Percentiles rank a stretch among this genome's conserved stretches.
These are phyloP conservation scores for Naumovozyma castellii DNA, from an alignment of 805 yeast species.

Conservation along the genomic window DNA sequence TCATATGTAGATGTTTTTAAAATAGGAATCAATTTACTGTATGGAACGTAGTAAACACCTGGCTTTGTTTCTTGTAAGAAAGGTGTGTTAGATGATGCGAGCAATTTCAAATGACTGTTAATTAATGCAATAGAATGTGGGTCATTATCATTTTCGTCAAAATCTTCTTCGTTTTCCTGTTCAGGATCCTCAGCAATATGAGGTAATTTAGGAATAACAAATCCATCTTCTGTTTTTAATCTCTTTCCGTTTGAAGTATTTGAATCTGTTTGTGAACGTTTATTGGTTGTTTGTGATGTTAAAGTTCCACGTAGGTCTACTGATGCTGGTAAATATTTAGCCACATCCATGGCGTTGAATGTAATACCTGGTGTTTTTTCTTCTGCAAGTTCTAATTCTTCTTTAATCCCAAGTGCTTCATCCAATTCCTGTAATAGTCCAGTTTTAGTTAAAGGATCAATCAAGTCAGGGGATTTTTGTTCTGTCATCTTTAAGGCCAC, in stretches of 20 bases:
- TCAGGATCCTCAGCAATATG: slow-evolving; percentile 18
- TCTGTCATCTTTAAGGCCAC: slow-evolving; percentile 52
- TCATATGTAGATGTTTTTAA: slow-evolving; percentile 46
- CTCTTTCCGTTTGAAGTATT: slow-evolving; percentile 25
- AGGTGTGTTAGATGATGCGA: slow-evolving; percentile 42
- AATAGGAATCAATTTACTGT: slow-evolving; percentile 37
- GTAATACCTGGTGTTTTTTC: slow-evolving; percentile 28
- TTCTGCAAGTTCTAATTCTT: slow-evolving; percentile 24
- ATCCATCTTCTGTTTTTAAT: slow-evolving; percentile 35
- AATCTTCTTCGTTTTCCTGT: slow-evolving; percentile 21
- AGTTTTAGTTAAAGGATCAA: slow-evolving; percentile 35
- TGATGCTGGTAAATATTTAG: slow-evolving; percentile 32
- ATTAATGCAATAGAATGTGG: slow-evolving; percentile 31
- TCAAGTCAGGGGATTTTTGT: slow-evolving; percentile 37
- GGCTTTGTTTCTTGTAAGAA: slow-evolving; percentile 52
- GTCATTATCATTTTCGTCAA: slow-evolving; percentile 25
- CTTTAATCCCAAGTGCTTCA: slow-evolving; percentile 22
- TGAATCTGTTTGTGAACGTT: slow-evolving; percentile 23
- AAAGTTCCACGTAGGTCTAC: slow-evolving; percentile 40
- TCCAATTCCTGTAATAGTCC: slow-evolving; percentile 46
- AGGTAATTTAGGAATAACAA: slow-evolving; percentile 25
- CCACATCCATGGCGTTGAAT: slow-evolving; percentile 38
- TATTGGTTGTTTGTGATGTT: slow-evolving; percentile 29
- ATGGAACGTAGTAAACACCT: slow-evolving; percentile 57
- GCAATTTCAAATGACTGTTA: slow-evolving; percentile 59